These are phyloP conservation scores for Lipomyces sp. DNA, from an alignment of 805 yeast species.

Conservation along the genomic window DNA sequence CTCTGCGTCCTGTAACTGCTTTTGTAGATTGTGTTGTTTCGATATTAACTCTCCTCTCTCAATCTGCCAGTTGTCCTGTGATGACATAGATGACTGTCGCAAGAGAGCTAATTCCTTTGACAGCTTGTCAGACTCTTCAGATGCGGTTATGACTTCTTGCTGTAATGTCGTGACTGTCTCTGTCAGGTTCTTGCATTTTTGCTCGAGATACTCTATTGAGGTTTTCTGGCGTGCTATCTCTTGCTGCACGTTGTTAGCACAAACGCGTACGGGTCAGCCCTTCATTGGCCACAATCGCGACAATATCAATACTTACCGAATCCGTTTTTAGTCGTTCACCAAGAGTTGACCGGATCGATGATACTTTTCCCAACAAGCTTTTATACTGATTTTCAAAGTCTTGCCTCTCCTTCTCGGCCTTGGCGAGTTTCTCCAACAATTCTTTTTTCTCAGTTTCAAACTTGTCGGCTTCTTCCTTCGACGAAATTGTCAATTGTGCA, in stretches of 20 bases:
- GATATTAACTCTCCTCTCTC: constrained; percentile 34
- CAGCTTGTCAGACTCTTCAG: constrained; percentile 41
- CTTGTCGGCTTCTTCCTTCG: constrained; percentile 11
- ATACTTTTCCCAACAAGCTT: constrained; percentile 46
- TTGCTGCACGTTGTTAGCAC: constrained; percentile 18
- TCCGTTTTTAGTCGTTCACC: constrained; percentile 54
- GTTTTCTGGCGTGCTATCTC: constrained; percentile 37
- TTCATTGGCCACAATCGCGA: neutral
- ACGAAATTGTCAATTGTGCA: constrained; percentile 2
- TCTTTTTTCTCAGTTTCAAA: neutral
- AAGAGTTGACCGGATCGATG: constrained; percentile 47
- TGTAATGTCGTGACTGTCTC: constrained; percentile 48
- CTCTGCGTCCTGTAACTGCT: constrained; percentile 35
- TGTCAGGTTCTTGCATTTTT: constrained; percentile 47
- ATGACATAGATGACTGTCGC: constrained; percentile 36
- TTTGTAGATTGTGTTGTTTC: constrained; percentile 31
- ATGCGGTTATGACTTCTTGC: constrained; percentile 46
- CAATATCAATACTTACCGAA: constrained; percentile 33
- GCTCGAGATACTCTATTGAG: constrained; percentile 43
- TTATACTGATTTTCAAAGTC: constrained; percentile 51
- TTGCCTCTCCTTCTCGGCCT: constrained; percentile 54
- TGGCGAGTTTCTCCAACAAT: constrained; percentile 64
- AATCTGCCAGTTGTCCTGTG: constrained; percentile 39
- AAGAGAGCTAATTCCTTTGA: constrained; percentile 41
- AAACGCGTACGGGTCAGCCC: neutral